Conservation (phyloP, 2,329 filamentous ascomycete species). For the Penicillium griseofulvum region DNA sequence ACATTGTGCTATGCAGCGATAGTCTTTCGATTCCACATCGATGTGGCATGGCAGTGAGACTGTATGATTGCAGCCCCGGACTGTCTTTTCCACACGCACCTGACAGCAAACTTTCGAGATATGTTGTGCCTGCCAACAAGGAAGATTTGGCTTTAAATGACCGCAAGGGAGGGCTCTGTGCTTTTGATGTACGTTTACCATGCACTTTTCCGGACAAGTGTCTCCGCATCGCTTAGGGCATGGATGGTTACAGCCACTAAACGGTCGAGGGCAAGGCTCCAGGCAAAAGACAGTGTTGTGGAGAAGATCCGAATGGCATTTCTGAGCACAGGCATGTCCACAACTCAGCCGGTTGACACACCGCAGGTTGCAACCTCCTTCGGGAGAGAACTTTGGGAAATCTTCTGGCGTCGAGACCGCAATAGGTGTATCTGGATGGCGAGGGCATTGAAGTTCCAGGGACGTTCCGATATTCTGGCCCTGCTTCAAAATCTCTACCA, state of each 20-base stretch:
- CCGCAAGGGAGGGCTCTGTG: constrained; percentile 28
- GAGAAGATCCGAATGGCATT: constrained; percentile 46
- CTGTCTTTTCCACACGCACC: constrained; percentile 44
- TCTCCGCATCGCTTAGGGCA: constrained; percentile 45
- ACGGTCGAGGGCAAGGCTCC: constrained; percentile 39
- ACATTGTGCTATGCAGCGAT: constrained; percentile 53
- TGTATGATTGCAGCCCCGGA: constrained; percentile 57
- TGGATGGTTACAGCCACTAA: constrained; percentile 41
- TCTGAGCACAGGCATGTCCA: constrained; percentile 46
- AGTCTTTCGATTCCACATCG: constrained; percentile 45
- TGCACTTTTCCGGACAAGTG: constrained; percentile 39
- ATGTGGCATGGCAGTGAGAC: constrained; percentile 51
- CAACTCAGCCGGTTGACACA: constrained; percentile 50
- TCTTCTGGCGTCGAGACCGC: constrained; percentile 55
- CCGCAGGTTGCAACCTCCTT: constrained; percentile 58
- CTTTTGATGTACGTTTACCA: constrained; percentile 28
- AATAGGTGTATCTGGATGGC: constrained; percentile 57
- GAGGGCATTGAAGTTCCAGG: constrained; percentile 59
- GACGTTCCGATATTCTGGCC: constrained; percentile 49
- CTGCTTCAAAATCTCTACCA: constrained; percentile 53
- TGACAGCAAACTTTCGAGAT: constrained; percentile 51
- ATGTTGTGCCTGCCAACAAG: constrained; percentile 46
- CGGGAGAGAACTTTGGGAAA: constrained; percentile 56
- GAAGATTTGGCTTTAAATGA: constrained; percentile 28
- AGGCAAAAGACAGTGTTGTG: constrained; percentile 44